Evolutionary conservation across 768 basidiomycete genomes (phyloP).

Genomic region (Termitomyces sp.): DNA sequence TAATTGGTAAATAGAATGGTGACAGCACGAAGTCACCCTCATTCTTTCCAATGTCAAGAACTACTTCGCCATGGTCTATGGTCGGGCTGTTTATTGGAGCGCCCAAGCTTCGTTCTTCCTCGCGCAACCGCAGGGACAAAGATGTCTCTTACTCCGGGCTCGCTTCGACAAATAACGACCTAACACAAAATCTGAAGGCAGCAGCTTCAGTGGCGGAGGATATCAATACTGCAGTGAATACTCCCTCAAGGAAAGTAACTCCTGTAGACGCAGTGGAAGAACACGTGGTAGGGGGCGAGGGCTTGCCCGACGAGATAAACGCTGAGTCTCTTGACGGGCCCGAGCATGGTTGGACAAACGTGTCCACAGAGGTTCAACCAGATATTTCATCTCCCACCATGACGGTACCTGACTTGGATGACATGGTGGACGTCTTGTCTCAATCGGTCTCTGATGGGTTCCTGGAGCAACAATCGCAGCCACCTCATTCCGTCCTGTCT

Average conservation of each 20-base stretch:
- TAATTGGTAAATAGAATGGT: neutral
- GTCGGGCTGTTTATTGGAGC: slow-evolving; percentile 13
- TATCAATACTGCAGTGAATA: neutral
- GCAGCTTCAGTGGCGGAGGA: neutral
- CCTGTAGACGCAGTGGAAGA: neutral
- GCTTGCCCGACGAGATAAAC: neutral
- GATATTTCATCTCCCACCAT: neutral
- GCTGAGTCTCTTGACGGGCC: neutral
- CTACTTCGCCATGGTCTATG: slow-evolving; percentile 13
- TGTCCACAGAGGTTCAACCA: neutral
- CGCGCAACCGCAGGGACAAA: slow-evolving; percentile 1
- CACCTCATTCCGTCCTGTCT: neutral
- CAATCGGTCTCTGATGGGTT: neutral
- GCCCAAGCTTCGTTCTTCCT: slow-evolving; percentile 9
- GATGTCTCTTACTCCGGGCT: neutral
- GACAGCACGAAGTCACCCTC: neutral
- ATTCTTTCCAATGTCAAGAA: slow-evolving; percentile 5
- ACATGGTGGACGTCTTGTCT: neutral
- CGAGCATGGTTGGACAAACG: neutral
- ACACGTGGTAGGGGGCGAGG: neutral
- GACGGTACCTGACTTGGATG: neutral
- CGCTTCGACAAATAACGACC: neutral
- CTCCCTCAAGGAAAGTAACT: too few relatives aligned
- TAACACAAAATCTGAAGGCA: neutral
- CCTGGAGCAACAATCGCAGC: neutral